Evolutionary conservation across 768 basidiomycete genomes (phyloP).

Genomic region (Mycena capillaripes): DNA sequence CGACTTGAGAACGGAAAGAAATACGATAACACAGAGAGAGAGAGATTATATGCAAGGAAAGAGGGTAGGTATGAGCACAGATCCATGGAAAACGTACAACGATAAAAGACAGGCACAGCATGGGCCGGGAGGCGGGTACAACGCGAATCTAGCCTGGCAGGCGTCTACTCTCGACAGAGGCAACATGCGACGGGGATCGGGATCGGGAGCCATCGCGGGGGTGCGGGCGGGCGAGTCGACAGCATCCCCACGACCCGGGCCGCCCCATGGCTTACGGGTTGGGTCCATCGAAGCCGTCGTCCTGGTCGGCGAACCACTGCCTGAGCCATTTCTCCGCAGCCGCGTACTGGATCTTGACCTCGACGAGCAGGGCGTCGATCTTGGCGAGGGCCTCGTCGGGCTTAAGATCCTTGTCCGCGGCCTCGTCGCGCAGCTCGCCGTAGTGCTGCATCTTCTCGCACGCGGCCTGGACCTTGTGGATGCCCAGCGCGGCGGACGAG

Average conservation of each 20-base stretch:
- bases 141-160: conserved; percentile 13
- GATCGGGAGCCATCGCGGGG: conserved; percentile 7
- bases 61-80: conserved; percentile 10
- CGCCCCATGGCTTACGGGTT: background rate
- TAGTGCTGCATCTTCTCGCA: conserved; percentile 95
- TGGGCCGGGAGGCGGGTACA: conserved; percentile 12
- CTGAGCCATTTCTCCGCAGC: conserved; percentile 79
- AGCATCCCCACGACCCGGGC: no score
- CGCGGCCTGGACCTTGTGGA: conserved; percentile 81
- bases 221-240: background rate
- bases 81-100: conserved; percentile 30
- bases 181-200: background rate
- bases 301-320: conserved; percentile 53
- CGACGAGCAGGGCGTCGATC: conserved; percentile 69
- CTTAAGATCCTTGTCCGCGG: conserved; percentile 55
- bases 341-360: conserved; percentile 77
- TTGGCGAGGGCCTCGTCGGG: conserved; percentile 65
- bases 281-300: conserved; percentile 21
- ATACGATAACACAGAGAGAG: background rate
- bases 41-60: conserved; percentile 22
- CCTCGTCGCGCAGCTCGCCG: conserved; percentile 77
- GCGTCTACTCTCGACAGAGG: conserved; percentile 11
- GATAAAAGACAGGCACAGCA: conserved; percentile 7
- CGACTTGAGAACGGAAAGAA: background rate
- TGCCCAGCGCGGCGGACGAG: conserved; percentile 94